Evolutionary conservation across 257 asterid species (phyloP), one percentile per base, ranked within the genome.

Genomic region (Lavandula angustifolia): DNA sequence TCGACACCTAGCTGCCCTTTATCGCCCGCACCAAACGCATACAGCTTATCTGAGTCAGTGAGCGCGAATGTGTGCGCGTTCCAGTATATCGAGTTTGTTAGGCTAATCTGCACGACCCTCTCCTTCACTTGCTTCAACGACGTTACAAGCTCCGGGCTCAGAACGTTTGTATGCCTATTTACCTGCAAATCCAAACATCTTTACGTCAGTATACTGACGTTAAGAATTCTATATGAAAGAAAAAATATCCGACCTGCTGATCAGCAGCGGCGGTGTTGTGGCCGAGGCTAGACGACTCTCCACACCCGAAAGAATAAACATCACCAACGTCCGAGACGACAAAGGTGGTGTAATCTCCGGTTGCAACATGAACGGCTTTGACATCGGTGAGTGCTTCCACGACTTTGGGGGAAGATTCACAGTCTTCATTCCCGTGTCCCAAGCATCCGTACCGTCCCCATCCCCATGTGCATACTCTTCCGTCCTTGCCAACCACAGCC

Each of bases 371-470:
- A 7, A 91, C 94, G 4, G 98, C 99, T 78, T 85, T 90, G 38
- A 88, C 77, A 37, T 84, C 66, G 76, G 80, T 78, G 31, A 94
- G 87, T 37, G 87, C 87, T 76, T 88, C 95, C 11, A 94, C 98
- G 13, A 94, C 99, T 70, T 88, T 94, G 42, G 99, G 99, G 41
- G 71, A 80, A 5, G 92, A 82, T 68, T 94, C 96, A 68, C 95
- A 91, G 29, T 91, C 96, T 78, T 94, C 96, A 33, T 91, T 94
- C 3, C 99, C 98, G 44, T 94, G 99, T 43, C 99, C 99, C 80
- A 94, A 84, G 81, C 99, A 94, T 3, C 99, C 99, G 27, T 91
- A 88, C 17, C 96, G 92, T 0, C 99, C 99, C 99, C 99, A 94
- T 7, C 99, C 99, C 99, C 99, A 94, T 0, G 99, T 94, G 79